phyloP scores from a whole-genome alignment of 176 grass and related monocot genomes.

The Alloteropsis semialata region DNA sequence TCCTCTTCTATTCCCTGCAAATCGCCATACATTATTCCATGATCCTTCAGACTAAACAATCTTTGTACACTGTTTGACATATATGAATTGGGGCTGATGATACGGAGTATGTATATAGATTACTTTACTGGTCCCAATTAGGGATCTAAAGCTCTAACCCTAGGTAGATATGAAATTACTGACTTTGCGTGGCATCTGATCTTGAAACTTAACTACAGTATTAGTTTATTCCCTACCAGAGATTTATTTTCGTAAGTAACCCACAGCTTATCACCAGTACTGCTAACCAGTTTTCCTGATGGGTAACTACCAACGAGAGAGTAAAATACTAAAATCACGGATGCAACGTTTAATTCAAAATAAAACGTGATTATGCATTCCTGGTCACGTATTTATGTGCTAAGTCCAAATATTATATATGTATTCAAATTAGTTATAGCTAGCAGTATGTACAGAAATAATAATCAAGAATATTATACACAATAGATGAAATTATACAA shows the following conservation, averaged over 20 bases:
- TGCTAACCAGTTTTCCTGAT: background rate
- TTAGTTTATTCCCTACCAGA: background rate
- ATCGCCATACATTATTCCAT: slow-evolving; percentile 30
- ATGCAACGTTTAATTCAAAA: background rate
- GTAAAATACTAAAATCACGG: background rate
- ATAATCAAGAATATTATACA: background rate
- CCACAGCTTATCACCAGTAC: background rate
- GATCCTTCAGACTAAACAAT: slow-evolving; percentile 18
- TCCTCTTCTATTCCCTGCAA: slow-evolving; percentile 70
- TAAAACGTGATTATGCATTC: background rate
- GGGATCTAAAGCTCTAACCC: slow-evolving; percentile 19
- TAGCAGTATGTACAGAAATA: background rate
- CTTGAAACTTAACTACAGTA: slow-evolving; percentile 24
- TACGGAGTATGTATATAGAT: no score
- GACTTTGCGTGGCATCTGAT: slow-evolving; percentile 38
- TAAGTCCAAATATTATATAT: background rate
- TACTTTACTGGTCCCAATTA: slow-evolving; percentile 50
- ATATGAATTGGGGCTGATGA: slow-evolving; percentile 6
- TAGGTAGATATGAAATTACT: slow-evolving; percentile 47
- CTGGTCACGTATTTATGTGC: background rate
- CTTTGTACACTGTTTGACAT: slow-evolving; percentile 14
- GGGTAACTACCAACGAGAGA: background rate
- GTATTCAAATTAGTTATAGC: background rate
- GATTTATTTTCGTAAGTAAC: background rate
- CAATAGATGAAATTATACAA: background rate